A percentile compares a stretch with the other conserved stretches of the same genome.
Conservation (phyloP, 306 rosid genomes). For the Elaeagnus macrophylla region DNA sequence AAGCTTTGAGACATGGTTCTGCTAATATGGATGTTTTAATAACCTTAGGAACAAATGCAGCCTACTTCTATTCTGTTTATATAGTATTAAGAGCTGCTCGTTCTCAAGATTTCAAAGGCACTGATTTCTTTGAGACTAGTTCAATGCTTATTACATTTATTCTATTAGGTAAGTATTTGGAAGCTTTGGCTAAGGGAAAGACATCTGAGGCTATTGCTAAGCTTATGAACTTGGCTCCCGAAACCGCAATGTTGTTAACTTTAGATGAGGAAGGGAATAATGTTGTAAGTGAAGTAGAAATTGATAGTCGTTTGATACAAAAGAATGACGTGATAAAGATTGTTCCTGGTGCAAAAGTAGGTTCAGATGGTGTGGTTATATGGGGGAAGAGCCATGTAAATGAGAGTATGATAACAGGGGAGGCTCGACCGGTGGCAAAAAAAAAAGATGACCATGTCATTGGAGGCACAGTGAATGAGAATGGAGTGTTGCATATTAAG, state of each 20-base stretch:
- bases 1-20: conserved; percentile 52
- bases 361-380: conserved; percentile 55
- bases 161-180: conserved; percentile 71
- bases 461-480: conserved; percentile 79
- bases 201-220: conserved; percentile 81
- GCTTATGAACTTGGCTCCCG: conserved; percentile 75
- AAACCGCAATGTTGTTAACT: conserved; percentile 42
- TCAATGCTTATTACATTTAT: conserved; percentile 74
- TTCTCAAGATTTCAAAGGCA: conserved; percentile 45
- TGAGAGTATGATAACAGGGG: conserved; percentile 92
- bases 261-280: conserved; percentile 36
- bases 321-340: conserved; percentile 60
- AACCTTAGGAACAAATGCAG: conserved; percentile 71
- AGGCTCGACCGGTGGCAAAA: conserved; percentile 52
- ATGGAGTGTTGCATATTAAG: conserved; percentile 65
- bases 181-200: conserved; percentile 73
- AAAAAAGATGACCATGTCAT: conserved; percentile 55
- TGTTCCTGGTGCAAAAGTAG: conserved; percentile 66
- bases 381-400: conserved; percentile 77
- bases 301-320: conserved; percentile 57
- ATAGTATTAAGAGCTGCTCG: conserved; percentile 46
- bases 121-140: conserved; percentile 81
- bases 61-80: conserved; percentile 78
- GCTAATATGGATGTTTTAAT: conserved; percentile 84
- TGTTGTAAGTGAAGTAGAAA: conserved; percentile 38